Evolutionary conservation across 768 basidiomycete species (phyloP).

Genomic region (Trametes coccinea): DNA sequence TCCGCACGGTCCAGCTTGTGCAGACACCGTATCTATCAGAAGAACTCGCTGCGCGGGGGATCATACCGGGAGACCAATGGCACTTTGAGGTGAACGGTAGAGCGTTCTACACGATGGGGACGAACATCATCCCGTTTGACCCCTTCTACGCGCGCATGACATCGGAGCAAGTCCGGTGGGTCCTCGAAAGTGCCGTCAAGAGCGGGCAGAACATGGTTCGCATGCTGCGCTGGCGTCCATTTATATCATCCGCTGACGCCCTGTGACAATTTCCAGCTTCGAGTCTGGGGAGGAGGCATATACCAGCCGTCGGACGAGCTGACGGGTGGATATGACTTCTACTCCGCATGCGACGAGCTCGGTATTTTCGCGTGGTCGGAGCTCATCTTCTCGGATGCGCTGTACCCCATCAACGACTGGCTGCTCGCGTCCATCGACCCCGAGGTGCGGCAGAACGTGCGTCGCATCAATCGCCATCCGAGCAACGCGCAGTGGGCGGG

Average conservation of each 20-base stretch:
- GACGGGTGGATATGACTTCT: conserved; percentile 55
- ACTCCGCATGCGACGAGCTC: conserved; percentile 57
- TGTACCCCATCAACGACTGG: conserved; percentile 58
- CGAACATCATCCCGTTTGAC: conserved; percentile 63
- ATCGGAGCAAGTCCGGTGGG: conserved; percentile 52
- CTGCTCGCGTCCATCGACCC: conserved; percentile 51
- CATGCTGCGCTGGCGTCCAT: background rate
- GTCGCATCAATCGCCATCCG: conserved; percentile 55
- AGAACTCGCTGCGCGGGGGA: conserved; percentile 47
- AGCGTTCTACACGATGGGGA: conserved; percentile 54
- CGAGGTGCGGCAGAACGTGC: conserved; percentile 58
- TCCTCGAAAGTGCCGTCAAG: conserved; percentile 53
- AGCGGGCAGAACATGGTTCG: conserved; percentile 63
- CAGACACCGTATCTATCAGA: conserved; percentile 48
- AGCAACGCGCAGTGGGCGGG: conserved; percentile 62
- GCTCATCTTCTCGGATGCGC: conserved; percentile 57
- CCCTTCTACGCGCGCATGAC: conserved; percentile 56
- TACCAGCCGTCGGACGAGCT: conserved; percentile 35
- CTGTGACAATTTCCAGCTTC: conserved; percentile 38
- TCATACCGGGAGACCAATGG: conserved; percentile 61
- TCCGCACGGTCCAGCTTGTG: conserved; percentile 57
- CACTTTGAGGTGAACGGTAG: conserved; percentile 61
- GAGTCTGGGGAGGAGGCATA: conserved; percentile 59
- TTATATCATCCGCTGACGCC: background rate
- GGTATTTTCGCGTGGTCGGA: conserved; percentile 65